These are phyloP conservation scores for Agrocybe praecox DNA, from an alignment of 768 basidiomycete genomes.

Conservation along the genomic window DNA sequence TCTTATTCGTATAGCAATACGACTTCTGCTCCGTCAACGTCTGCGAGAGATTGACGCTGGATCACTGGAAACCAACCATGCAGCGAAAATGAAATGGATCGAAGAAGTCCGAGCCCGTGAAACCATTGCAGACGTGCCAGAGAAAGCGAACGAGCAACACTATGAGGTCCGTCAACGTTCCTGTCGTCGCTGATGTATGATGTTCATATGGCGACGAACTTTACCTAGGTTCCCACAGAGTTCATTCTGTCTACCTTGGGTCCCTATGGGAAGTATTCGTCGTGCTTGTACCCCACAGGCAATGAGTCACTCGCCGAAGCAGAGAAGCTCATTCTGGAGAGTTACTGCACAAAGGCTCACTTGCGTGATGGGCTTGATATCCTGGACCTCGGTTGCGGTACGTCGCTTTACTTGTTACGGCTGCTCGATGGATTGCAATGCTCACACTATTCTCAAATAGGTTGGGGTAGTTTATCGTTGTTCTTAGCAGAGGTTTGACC, in stretches of 20 bases:
- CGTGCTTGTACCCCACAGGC: constrained; percentile 64
- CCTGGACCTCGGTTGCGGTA: constrained; percentile 71
- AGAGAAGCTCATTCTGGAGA: constrained; percentile 65
- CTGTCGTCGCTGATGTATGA: no score
- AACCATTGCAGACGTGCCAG: constrained; percentile 61
- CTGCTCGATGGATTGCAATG: neutral
- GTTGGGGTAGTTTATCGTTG: constrained; percentile 74
- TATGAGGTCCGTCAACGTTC: constrained; percentile 57
- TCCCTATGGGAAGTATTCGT: constrained; percentile 67
- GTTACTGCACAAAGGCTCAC: constrained; percentile 66
- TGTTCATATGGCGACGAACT: neutral
- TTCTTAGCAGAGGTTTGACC: constrained; percentile 58
- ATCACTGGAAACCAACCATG: constrained; percentile 60
- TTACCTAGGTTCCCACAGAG: constrained; percentile 50
- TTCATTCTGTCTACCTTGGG: constrained; percentile 72
- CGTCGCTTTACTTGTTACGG: constrained; percentile 10
- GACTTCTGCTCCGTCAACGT: constrained; percentile 50
- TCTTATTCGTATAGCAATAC: constrained; percentile 35
- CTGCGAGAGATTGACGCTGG: constrained; percentile 64
- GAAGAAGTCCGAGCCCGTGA: constrained; percentile 49
- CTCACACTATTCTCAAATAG: constrained; percentile 32
- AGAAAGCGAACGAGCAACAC: constrained; percentile 76
- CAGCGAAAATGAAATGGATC: constrained; percentile 69
- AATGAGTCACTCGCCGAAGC: constrained; percentile 63
- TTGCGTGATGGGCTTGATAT: constrained; percentile 63